Conservation (phyloP, 192 early-diverging fungal genomes). For the Physocladia obscura region DNA sequence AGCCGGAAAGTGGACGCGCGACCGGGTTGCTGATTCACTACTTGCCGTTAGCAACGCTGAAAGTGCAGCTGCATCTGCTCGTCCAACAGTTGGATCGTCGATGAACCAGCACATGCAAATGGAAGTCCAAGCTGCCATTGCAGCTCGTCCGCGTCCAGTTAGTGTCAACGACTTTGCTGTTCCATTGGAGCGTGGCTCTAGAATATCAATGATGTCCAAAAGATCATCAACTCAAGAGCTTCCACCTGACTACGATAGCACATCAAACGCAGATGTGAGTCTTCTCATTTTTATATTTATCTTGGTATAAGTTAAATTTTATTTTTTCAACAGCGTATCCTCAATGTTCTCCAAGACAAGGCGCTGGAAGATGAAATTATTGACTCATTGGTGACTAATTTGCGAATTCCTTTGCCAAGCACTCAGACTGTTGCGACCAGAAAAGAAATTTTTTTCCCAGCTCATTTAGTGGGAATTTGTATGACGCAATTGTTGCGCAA, state of each 20-base stretch:
- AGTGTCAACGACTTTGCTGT: conserved; percentile 12
- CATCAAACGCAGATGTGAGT: conserved; percentile 6
- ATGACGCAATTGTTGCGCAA: conserved; percentile 84
- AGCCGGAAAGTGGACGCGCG: conserved; percentile 59
- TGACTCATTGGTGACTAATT: conserved; percentile 80
- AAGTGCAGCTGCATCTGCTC: not conserved
- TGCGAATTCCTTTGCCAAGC: conserved; percentile 86
- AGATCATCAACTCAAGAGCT: conserved; percentile 14
- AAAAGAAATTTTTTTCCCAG: conserved; percentile 93
- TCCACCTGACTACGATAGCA: conserved; percentile 1
- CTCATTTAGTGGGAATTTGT: conserved; percentile 84
- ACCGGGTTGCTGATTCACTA: conserved; percentile 46
- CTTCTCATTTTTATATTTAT: no score
- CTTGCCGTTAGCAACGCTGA: no score
- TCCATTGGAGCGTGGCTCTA: not conserved
- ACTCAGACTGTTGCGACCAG: conserved; percentile 70
- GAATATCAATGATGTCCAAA: conserved; percentile 8
- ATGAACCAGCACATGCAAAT: conserved; percentile 20
- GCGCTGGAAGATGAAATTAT: conserved; percentile 76
- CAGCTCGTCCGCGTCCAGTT: conserved; percentile 9
- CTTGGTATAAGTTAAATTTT: not conserved
- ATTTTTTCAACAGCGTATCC: conserved; percentile 44
- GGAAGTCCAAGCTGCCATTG: conserved; percentile 11
- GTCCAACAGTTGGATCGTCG: conserved; percentile 1
- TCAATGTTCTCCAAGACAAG: conserved; percentile 50